Base-by-base conservation (phyloP, 768 basidiomycete species). In the Pisolithus orientalis region DNA sequence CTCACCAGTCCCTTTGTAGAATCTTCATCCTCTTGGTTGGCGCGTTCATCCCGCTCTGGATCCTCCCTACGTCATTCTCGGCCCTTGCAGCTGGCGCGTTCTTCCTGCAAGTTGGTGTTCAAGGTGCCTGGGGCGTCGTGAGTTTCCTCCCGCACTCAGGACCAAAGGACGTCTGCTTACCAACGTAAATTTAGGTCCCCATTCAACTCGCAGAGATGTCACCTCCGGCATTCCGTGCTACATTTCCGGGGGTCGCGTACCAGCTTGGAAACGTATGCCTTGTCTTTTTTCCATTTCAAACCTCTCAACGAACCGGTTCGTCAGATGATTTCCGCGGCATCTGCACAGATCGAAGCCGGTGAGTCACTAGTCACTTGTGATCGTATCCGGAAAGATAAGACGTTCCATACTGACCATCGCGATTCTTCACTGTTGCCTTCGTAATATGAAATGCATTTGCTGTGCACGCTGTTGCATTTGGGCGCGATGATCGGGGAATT, bases 111-210 rank as follows among this genome's bases (percentile, higher is more conserved):
- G 81, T 90, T 57, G 90, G 89, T 47, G 89, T 94, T 0, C 93
- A 95, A 65, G 91, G 90, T 2, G 91, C 90, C 37, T 92, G 89
- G 88, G 90, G 90, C 59, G 84, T 90, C 10, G 87, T 90, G 62
- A 57, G 85, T 65, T 6, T 37, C 29, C 39, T 34, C 32, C 11
- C 13, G 6, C 29, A 13, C 8, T 6, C 2, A 37, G 13, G 24
- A 32, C 5, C n/a, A 17, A 34, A 24, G n/a, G 8, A 17, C 7
- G 34, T 17, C n/a, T 17, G 16, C 14, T 29, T 9, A 32, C 31
- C 17, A 24, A 37, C 2, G 4, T 7, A 34, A 34, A 13, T n/a
- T 27, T 49, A 74, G 75, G 77, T 82, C 64, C 90, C 91, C 2
- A 86, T 92, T 59, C 87, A 85, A 66, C 75, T 94, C 24, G 77